Evolutionary conservation across 2,329 filamentous ascomycete species (phyloP), one percentile per base, ranked within the genome.

Genomic region (Lecanicillium sp.): DNA sequence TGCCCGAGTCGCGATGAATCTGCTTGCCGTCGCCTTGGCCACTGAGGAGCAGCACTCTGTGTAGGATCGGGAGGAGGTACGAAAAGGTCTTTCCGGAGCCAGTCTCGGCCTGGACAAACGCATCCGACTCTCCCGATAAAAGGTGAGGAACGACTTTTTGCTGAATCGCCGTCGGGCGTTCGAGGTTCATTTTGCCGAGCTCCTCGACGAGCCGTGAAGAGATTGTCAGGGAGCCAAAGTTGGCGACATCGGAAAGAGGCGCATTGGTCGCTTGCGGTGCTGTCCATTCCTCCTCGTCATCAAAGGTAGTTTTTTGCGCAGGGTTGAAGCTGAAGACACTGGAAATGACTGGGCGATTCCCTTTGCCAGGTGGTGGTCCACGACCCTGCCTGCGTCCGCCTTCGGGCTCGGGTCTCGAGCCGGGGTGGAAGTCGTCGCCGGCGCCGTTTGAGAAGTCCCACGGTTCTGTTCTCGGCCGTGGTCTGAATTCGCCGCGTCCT

Each of bases 51-150:
- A 95, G 77, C 15, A 98, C 83, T 17, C 88, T 76, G 57, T 98
- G 87, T 17, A 98, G 80, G 33, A 98, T 84, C 2, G 92, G 92
- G 6, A 98, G 66, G 4, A 98, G 72, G 58, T 98, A 98, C n/a
- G 92, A 87, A 44, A 98, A 66, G 0, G 92, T 98, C 66, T 98
- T 98, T 64, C 92, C 92, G 0, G 92, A 98, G 49, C 92, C 92
- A 0, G 92, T 98, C 64, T 98, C 84, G 3, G 92, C 94, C 59
- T 97, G 92, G 25, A 98, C 83, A 53, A 98, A 98, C 3, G 89
- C 89, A 66, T 98, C 92, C 33, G 77, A 81, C 50, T 94, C 84
- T 38, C 84, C 81, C 30, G 80, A 80, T 32, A 94, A 63, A 44
- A 98, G 65, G 50, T 92, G 81, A 30, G 84, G 74, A 29, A 98